Conservation (phyloP, 176 grass and related monocot genomes). For the Rhynchospora breviuscula region DNA sequence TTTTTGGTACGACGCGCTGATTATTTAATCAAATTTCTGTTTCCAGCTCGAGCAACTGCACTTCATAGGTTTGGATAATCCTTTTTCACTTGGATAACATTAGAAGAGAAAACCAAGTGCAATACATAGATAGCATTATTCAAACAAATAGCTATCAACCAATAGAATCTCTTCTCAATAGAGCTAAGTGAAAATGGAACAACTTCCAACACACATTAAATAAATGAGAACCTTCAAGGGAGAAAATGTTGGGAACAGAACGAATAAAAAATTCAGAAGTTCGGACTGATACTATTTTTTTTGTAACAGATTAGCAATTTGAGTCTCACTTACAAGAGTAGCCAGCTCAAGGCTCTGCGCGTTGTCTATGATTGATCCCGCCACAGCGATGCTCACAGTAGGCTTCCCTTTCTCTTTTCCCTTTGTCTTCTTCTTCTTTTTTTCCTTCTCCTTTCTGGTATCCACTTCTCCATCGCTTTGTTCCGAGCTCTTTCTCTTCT, state of each 20-base stretch:
- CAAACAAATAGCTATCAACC: no score
- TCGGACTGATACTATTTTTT: background rate
- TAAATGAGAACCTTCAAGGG: background rate
- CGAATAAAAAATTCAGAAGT: background rate
- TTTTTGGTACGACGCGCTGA: no score
- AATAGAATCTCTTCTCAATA: background rate
- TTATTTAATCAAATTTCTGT: no score
- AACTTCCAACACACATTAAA: background rate
- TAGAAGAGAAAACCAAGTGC: no score
- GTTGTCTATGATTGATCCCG: constrained; percentile 85
- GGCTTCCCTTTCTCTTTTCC: constrained; percentile 28
- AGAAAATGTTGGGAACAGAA: background rate
- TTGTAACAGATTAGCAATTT: background rate
- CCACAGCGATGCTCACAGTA: constrained; percentile 76
- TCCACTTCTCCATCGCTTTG: constrained; percentile 15
- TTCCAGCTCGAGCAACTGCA: no score
- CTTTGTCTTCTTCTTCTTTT: constrained; percentile 19
- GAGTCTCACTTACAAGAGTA: constrained; percentile 54
- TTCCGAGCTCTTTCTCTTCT: constrained; percentile 28
- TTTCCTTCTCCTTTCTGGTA: constrained; percentile 20
- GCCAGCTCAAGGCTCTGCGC: constrained; percentile 88
- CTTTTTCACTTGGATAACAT: no score
- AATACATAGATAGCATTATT: no score
- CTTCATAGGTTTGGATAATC: no score
- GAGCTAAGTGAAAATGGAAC: background rate